Conservation (phyloP, 805 yeast species). For the Nakazawaea wyomingensis region DNA sequence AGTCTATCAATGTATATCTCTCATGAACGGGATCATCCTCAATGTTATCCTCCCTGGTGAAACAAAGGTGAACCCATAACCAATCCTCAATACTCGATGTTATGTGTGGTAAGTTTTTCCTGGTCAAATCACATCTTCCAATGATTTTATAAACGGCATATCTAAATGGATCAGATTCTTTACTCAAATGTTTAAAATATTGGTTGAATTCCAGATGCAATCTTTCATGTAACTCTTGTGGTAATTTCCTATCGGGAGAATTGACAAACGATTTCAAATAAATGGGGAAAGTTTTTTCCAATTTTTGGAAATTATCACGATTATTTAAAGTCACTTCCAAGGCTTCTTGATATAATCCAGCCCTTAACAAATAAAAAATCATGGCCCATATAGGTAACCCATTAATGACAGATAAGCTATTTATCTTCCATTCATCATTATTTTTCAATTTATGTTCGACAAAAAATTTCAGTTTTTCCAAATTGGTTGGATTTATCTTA, state of each 20-base stretch:
- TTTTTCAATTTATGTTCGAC: constrained; percentile 38
- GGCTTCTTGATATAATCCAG: constrained; percentile 80
- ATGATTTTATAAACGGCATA: constrained; percentile 85
- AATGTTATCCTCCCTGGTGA: constrained; percentile 53
- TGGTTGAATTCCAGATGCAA: constrained; percentile 79
- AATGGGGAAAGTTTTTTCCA: constrained; percentile 78
- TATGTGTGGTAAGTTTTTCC: constrained; percentile 60
- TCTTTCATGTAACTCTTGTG: constrained; percentile 63
- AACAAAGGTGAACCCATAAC: constrained; percentile 88
- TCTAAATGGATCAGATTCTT: constrained; percentile 81
- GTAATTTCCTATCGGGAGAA: constrained; percentile 47
- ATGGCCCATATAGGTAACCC: constrained; percentile 94
- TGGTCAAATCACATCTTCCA: constrained; percentile 80
- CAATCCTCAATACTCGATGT: constrained; percentile 88
- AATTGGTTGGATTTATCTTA: constrained; percentile 52
- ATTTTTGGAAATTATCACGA: constrained; percentile 69
- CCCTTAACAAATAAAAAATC: constrained; percentile 75
- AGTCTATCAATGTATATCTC: constrained; percentile 63
- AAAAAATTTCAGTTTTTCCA: constrained; percentile 66
- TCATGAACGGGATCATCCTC: constrained; percentile 57
- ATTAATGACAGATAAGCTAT: constrained; percentile 62
- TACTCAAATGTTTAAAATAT: constrained; percentile 60
- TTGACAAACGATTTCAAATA: constrained; percentile 69
- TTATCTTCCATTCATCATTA: constrained; percentile 43
- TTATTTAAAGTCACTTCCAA: constrained; percentile 59